A percentile compares a stretch with the other conserved stretches of the same genome.
These are phyloP conservation scores for Suillus cothurnatus DNA, from an alignment of 768 basidiomycete species.

Conservation along the genomic window DNA sequence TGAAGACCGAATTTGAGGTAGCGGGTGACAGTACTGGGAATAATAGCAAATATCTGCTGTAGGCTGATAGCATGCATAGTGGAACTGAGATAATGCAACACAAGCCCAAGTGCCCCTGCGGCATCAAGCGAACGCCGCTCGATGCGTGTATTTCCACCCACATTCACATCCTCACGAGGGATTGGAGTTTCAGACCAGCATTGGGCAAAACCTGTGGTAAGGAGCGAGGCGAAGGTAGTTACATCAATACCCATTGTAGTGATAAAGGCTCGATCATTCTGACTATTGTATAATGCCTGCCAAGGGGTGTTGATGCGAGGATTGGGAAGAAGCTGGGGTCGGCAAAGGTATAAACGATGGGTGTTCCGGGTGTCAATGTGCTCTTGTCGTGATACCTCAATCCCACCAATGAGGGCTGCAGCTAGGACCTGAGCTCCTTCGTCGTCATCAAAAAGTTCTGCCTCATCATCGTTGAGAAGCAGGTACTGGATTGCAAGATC, in stretches of 20 bases:
- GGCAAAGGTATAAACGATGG: background rate
- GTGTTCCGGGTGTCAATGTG: background rate
- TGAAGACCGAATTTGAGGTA: conserved; percentile 21
- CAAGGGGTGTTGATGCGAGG: too few relatives aligned
- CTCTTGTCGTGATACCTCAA: background rate
- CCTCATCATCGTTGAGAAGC: background rate
- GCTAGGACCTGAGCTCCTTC: background rate
- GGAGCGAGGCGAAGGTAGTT: too few relatives aligned
- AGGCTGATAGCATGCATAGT: conserved; percentile 39
- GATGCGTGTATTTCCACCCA: too few relatives aligned
- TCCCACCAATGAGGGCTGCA: background rate
- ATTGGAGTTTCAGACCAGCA: too few relatives aligned
- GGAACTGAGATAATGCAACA: conserved; percentile 44
- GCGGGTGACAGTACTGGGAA: conserved; percentile 36
- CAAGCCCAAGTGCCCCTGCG: conserved; percentile 42
- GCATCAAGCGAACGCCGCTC: conserved; percentile 16
- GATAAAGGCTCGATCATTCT: too few relatives aligned
- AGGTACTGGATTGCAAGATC: background rate
- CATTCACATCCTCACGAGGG: too few relatives aligned
- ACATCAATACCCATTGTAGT: too few relatives aligned
- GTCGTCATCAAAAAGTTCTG: background rate
- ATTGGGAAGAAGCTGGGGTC: too few relatives aligned
- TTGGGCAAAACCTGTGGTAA: too few relatives aligned
- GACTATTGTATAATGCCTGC: too few relatives aligned
- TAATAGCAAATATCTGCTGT: conserved; percentile 45